A percentile compares a stretch with the other conserved stretches of the same genome.
phyloP scores from a whole-genome alignment of 768 basidiomycete genomes.

The Pleurotus sapidus region DNA sequence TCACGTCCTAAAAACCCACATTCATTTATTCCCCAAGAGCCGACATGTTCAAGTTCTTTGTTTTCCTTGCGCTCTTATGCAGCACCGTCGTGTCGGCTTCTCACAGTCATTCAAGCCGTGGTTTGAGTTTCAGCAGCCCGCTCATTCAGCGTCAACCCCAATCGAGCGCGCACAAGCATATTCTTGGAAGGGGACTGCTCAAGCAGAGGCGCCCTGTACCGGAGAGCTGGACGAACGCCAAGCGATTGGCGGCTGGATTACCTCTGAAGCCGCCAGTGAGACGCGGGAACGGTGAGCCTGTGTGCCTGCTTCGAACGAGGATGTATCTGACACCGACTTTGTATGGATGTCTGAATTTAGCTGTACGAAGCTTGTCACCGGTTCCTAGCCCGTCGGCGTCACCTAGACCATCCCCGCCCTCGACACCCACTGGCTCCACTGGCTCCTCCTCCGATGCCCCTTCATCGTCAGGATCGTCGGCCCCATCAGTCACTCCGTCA shows the following conservation, averaged over 20 bases:
- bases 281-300: background rate
- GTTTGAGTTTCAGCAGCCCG: background rate
- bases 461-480: background rate
- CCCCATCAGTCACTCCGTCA: background rate
- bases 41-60: background rate
- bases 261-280: background rate
- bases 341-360: too few relatives aligned
- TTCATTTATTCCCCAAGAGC: background rate
- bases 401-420: background rate
- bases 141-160: background rate
- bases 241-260: background rate
- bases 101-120: background rate
- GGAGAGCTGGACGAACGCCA: constrained; percentile 1
- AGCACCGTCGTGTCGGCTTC: background rate
- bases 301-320: too few relatives aligned
- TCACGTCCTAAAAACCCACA: constrained; percentile 3
- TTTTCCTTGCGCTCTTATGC: background rate
- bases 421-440: background rate
- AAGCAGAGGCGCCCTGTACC: background rate
- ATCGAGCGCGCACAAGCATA: background rate
- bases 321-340: too few relatives aligned
- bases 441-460: background rate
- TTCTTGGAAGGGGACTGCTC: too few relatives aligned
- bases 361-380: too few relatives aligned
- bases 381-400: too few relatives aligned